These are phyloP conservation scores for Auricularia heimuer DNA, from an alignment of 768 basidiomycete genomes.

Conservation along the genomic window DNA sequence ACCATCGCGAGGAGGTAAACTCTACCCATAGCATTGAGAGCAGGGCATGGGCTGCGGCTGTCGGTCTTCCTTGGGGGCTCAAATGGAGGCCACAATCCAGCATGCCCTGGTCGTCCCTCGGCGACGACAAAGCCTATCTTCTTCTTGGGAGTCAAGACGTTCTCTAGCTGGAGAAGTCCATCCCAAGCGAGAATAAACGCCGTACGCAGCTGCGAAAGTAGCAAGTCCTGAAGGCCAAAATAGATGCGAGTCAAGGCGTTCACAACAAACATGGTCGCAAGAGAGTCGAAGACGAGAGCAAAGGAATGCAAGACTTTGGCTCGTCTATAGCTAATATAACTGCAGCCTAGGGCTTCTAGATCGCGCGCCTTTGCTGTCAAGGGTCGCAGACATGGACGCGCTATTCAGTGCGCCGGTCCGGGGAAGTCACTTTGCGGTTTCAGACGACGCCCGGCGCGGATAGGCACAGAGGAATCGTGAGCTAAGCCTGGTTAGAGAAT, in stretches of 20 bases:
- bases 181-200: neutral
- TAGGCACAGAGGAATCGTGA: too few species aligned
- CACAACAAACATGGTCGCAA: neutral
- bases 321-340: too few species aligned
- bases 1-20: neutral
- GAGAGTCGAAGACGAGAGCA: neutral
- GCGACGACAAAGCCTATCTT: neutral
- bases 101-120: neutral
- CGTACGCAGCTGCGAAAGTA: neutral
- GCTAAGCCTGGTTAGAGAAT: too few species aligned
- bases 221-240: neutral
- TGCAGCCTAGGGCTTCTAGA: too few species aligned
- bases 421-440: too few species aligned
- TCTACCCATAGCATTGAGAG: neutral
- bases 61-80: neutral
- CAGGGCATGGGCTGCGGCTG: neutral
- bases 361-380: too few species aligned
- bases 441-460: too few species aligned
- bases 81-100: neutral
- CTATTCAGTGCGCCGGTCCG: too few species aligned
- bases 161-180: neutral
- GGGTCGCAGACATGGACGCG: too few species aligned
- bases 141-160: neutral
- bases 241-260: neutral
- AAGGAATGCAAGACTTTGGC: too few species aligned